Conservation (phyloP, 2,329 filamentous ascomycete genomes). For the Pyrenochaeta sp. region DNA sequence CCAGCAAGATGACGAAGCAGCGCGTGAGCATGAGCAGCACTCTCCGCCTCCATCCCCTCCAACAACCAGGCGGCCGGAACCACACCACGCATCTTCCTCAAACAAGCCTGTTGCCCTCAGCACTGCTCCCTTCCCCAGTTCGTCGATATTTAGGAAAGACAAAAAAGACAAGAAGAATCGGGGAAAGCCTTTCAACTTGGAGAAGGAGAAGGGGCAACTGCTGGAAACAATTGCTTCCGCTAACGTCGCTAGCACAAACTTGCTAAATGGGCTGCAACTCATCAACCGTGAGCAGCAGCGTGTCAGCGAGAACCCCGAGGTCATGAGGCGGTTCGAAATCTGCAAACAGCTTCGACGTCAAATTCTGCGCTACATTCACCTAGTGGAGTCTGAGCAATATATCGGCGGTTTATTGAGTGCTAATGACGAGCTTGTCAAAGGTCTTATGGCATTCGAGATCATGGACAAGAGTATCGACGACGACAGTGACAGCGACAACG, state of each 20-base stretch:
- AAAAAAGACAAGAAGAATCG: slow-evolving; percentile 64
- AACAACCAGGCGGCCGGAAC: slow-evolving; percentile 30
- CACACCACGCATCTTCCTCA: slow-evolving; percentile 41
- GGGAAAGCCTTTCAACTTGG: slow-evolving; percentile 77
- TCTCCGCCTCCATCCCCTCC: slow-evolving; percentile 46
- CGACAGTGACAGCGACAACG: slow-evolving; percentile 70
- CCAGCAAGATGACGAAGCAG: slow-evolving; percentile 79
- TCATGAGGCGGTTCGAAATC: slow-evolving; percentile 78
- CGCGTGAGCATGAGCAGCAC: slow-evolving; percentile 68
- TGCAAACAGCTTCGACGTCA: slow-evolving; percentile 87
- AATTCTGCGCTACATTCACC: slow-evolving; percentile 90
- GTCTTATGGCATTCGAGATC: slow-evolving; percentile 93
- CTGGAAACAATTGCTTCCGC: slow-evolving; percentile 88
- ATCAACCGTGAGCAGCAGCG: slow-evolving; percentile 90
- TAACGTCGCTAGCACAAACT: slow-evolving; percentile 88
- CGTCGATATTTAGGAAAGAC: slow-evolving; percentile 61
- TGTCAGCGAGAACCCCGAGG: slow-evolving; percentile 83
- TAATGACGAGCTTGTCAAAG: slow-evolving; percentile 94
- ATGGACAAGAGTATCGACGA: slow-evolving; percentile 85
- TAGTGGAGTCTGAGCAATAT: slow-evolving; percentile 88
- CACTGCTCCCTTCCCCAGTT: slow-evolving; percentile 54
- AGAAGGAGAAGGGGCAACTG: slow-evolving; percentile 87
- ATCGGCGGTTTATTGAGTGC: slow-evolving; percentile 90
- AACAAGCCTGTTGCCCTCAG: slow-evolving; percentile 40
- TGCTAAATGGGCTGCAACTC: slow-evolving; percentile 84